Evolutionary conservation across 2,329 filamentous ascomycete genomes (phyloP).

Genomic region (Pezicula radicicola): DNA sequence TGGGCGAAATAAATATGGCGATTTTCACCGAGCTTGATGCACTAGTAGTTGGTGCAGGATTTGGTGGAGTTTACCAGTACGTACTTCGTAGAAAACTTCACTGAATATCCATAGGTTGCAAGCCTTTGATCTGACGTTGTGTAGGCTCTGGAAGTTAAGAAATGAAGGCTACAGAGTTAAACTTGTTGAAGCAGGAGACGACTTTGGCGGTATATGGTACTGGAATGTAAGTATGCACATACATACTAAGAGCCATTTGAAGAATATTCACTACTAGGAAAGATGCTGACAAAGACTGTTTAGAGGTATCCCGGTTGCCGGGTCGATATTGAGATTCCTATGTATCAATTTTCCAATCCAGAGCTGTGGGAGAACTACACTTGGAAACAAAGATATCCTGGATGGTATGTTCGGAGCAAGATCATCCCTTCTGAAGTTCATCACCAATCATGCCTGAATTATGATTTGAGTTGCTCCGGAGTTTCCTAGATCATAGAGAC

Average conservation of each 20-base stretch:
- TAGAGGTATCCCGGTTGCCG: slow-evolving; percentile 47
- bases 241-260: too few species aligned
- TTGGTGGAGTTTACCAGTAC: background rate
- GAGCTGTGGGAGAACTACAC: background rate
- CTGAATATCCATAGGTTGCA: too few species aligned
- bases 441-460: too few species aligned
- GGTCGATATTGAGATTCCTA: slow-evolving; percentile 5
- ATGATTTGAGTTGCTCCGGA: too few species aligned
- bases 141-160: background rate
- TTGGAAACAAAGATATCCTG: slow-evolving; percentile 41
- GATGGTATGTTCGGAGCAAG: slow-evolving; percentile 30
- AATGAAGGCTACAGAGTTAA: slow-evolving; percentile 1
- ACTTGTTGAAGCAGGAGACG: background rate
- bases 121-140: too few species aligned
- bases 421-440: too few species aligned
- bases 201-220: slow-evolving; percentile 42
- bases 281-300: too few species aligned
- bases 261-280: too few species aligned
- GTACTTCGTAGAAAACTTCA: too few species aligned
- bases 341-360: slow-evolving; percentile 8
- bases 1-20: too few species aligned
- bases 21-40: background rate
- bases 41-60: background rate
- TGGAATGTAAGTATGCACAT: slow-evolving; percentile 35
- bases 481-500: too few species aligned